Evolutionary conservation across 306 rosid genomes (phyloP).

Genomic region (Corylus heterophylla): DNA sequence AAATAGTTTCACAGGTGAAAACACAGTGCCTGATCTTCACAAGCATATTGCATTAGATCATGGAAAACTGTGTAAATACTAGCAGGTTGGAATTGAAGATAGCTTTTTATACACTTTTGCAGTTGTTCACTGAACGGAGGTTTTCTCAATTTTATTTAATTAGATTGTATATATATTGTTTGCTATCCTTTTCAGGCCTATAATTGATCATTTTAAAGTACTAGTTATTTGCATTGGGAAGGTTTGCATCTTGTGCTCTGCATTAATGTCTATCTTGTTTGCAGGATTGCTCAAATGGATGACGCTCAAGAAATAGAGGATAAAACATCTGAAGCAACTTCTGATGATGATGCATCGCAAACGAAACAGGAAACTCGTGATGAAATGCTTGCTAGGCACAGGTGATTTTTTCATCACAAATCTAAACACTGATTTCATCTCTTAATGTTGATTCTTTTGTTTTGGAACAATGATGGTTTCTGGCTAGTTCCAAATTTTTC

Average conservation of each 20-base stretch:
- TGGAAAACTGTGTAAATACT: not conserved
- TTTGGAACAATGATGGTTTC: not conserved
- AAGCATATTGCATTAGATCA: not conserved
- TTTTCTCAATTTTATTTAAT: not conserved
- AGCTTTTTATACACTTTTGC: not conserved
- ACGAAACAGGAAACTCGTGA: slow-evolving; percentile 65
- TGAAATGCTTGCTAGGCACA: slow-evolving; percentile 71
- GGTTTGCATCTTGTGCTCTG: not conserved
- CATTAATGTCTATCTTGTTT: slow-evolving; percentile 1
- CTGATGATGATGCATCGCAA: slow-evolving; percentile 48
- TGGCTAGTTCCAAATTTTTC: not conserved
- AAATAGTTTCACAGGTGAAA: not conserved
- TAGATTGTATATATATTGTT: not conserved
- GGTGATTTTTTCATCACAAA: slow-evolving; percentile 25
- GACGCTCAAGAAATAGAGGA: slow-evolving; percentile 52
- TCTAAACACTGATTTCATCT: slow-evolving; percentile 1
- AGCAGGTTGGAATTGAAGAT: not conserved
- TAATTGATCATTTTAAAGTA: not conserved
- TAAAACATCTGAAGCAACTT: slow-evolving; percentile 40
- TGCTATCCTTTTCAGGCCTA: not conserved
- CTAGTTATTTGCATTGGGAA: slow-evolving; percentile 1
- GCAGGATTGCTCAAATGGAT: slow-evolving; percentile 66
- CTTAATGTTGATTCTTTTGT: not conserved
- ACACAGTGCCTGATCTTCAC: not conserved
- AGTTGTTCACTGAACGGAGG: not conserved